Evolutionary conservation across 148 eudicot species (phyloP).

Genomic region (Rhododendron griersonianum): DNA sequence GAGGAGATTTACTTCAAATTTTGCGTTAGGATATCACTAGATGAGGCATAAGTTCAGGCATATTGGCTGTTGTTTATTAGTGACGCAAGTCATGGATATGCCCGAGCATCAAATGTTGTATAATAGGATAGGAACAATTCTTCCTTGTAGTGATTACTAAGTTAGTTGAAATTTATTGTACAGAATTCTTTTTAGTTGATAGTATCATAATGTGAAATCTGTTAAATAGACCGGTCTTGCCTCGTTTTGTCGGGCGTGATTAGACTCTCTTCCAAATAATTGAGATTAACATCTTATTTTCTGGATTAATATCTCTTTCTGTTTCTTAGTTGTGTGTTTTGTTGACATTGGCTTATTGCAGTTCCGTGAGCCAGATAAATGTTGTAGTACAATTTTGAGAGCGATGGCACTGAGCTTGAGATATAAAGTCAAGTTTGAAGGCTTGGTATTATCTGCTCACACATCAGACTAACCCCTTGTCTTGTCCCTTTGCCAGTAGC

Average conservation of each 20-base stretch:
- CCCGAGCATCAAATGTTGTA: slow-evolving; percentile 2
- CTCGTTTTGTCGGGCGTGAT: not conserved
- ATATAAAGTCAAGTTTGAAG: not conserved
- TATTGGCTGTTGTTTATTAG: slow-evolving; percentile 16
- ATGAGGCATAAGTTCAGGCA: not conserved
- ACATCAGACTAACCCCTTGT: not conserved
- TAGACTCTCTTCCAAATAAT: not conserved
- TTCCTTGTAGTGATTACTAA: not conserved
- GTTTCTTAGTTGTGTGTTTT: not conserved
- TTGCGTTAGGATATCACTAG: not conserved
- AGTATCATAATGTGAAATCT: not conserved
- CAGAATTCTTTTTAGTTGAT: not conserved
- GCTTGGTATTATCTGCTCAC: not conserved
- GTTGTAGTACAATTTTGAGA: not conserved
- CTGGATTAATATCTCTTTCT: not conserved
- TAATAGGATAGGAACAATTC: not conserved
- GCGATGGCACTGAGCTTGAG: not conserved
- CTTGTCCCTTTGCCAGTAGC: not conserved
- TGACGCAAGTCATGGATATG: slow-evolving; percentile 26
- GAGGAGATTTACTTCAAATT: not conserved
- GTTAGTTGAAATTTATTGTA: slow-evolving; percentile 4
- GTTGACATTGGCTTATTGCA: not conserved
- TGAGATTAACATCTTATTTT: not conserved
- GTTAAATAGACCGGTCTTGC: not conserved
- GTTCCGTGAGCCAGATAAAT: not conserved